Percentiles rank a stretch among this genome's conserved stretches.
These are phyloP conservation scores for Pisolithus orientalis DNA, from an alignment of 768 basidiomycete species.

Conservation along the genomic window DNA sequence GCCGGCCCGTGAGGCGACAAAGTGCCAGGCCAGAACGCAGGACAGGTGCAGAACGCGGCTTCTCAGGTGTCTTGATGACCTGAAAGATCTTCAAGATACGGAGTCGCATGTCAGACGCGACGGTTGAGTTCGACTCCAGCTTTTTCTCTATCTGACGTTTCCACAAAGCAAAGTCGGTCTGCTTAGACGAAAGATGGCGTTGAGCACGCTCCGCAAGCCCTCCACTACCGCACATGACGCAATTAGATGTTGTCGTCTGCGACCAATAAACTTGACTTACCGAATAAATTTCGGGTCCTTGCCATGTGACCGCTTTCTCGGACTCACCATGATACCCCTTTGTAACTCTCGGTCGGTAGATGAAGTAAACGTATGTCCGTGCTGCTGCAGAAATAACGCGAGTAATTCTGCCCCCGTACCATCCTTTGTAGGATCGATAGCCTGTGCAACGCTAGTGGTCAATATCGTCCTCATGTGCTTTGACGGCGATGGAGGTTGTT, in stretches of 20 bases:
- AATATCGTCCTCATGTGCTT: conserved; percentile 44
- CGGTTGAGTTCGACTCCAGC: conserved; percentile 20
- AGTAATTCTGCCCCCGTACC: conserved; percentile 44
- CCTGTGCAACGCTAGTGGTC: conserved; percentile 45
- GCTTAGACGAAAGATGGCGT: conserved; percentile 35
- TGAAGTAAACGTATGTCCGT: conserved; percentile 31
- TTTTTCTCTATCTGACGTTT: conserved; percentile 41
- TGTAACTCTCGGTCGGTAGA: conserved; percentile 32
- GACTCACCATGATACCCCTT: conserved; percentile 54
- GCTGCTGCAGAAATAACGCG: conserved; percentile 47
- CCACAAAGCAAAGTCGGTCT: conserved; percentile 48
- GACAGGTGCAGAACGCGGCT: conserved; percentile 18
- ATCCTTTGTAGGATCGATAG: conserved; percentile 48
- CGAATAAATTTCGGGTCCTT: conserved; percentile 41
- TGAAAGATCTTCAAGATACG: conserved; percentile 40
- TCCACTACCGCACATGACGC: conserved; percentile 31
- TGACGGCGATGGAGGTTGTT: conserved; percentile 15
- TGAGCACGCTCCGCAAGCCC: conserved; percentile 50
- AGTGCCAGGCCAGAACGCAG: conserved; percentile 36
- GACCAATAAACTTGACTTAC: conserved; percentile 26
- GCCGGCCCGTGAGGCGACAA: conserved; percentile 29
- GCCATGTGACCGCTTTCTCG: conserved; percentile 43
- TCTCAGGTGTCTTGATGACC: conserved; percentile 21
- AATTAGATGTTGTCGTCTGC: not conserved
- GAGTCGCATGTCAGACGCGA: conserved; percentile 37